Conservation (phyloP, 192 early-diverging fungal species). For the Coemansia sp. region DNA sequence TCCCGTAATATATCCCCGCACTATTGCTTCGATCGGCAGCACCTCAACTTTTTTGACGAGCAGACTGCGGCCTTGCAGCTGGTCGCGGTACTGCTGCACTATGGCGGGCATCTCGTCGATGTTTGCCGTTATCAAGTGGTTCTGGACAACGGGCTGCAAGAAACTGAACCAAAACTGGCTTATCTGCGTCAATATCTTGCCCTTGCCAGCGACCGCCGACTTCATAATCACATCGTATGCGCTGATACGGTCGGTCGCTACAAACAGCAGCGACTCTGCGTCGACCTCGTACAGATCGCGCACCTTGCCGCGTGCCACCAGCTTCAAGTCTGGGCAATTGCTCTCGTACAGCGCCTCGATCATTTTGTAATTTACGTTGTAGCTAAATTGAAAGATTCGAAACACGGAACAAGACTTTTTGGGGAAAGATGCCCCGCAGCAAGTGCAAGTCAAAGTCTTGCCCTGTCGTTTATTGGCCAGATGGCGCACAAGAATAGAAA, state of each 20-base stretch:
- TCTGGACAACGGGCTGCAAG: constrained; percentile 85
- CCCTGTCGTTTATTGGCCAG: not conserved
- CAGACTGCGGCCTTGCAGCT: constrained; percentile 87
- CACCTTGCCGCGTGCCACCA: constrained; percentile 93
- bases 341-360: constrained; percentile 62
- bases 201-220: constrained; percentile 89
- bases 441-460: no score
- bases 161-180: constrained; percentile 94
- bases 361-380: constrained; percentile 16
- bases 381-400: not conserved
- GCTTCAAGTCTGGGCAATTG: constrained; percentile 88
- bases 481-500: not conserved
- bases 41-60: constrained; percentile 91
- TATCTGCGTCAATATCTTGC: constrained; percentile 95
- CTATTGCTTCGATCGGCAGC: constrained; percentile 96
- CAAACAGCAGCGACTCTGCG: constrained; percentile 83
- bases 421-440: no score
- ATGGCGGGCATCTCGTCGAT: constrained; percentile 87
- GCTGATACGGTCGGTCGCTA: constrained; percentile 96
- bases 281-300: constrained; percentile 96
- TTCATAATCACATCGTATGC: constrained; percentile 99
- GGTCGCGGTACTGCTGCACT: constrained; percentile 85
- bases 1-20: constrained; percentile 96
- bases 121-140: constrained; percentile 94
- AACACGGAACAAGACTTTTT: constrained; percentile 3